phyloP scores from a whole-genome alignment of 2,329 filamentous ascomycete genomes.

The Raffaelea albimanens region DNA sequence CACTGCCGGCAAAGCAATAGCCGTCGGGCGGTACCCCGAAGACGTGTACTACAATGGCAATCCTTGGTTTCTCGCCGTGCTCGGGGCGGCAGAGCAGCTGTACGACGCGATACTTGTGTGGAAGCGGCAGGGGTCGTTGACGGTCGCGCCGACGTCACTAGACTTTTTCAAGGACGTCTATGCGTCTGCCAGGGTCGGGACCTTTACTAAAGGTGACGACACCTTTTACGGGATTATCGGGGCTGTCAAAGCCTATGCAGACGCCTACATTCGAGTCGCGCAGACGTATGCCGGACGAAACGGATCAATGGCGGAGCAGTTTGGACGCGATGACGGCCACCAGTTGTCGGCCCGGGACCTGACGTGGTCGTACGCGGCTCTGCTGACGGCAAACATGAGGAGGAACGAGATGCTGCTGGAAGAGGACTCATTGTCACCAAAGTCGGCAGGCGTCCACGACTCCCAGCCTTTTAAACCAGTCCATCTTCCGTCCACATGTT shows the following conservation, averaged over 20 bases:
- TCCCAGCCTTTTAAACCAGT: too few relatives aligned
- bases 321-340: constrained; percentile 36
- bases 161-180: constrained; percentile 62
- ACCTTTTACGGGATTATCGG: constrained; percentile 3
- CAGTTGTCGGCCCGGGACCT: constrained; percentile 59
- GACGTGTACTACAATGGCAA: constrained; percentile 71
- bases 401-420: constrained; percentile 25
- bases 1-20: constrained; percentile 49
- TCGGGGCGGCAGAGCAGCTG: constrained; percentile 71
- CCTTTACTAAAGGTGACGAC: too few relatives aligned
- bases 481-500: constrained; percentile 34
- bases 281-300: constrained; percentile 51
- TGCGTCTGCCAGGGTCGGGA: constrained; percentile 48
- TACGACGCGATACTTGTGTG: constrained; percentile 69
- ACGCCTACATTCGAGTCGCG: constrained; percentile 53
- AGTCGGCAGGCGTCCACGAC: too few relatives aligned
- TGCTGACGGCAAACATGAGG: constrained; percentile 53
- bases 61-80: constrained; percentile 63
- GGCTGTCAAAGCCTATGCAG: constrained; percentile 48
- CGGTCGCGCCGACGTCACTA: constrained; percentile 54
- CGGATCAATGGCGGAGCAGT: constrained; percentile 62
- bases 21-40: constrained; percentile 59
- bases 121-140: constrained; percentile 53
- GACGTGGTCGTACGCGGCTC: constrained; percentile 66
- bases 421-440: too few relatives aligned